Evolutionary conservation across 352 stramenopile species (phyloP), one percentile per base, ranked within the genome.

Genomic region (Salisapilia sapeloensis): DNA sequence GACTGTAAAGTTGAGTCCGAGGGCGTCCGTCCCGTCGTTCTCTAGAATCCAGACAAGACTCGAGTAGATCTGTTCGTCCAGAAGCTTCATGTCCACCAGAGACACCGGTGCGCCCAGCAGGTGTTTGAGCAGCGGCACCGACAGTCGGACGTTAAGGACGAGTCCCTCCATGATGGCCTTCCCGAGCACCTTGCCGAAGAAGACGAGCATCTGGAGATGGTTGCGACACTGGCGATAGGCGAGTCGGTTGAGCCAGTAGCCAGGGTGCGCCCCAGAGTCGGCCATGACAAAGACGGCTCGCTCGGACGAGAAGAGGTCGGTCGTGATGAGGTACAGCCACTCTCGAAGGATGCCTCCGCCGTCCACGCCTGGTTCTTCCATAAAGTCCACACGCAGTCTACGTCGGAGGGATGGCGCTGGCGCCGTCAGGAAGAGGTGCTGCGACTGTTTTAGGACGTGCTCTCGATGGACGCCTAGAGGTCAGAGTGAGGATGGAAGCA

Each of bases 361-460:
- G 20, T 90, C 75, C 3, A 84, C 41, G 12, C 71, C 69, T n/a
- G 49, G 56, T 41, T 90, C 71, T 20, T 81, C 65, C 35, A 80
- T 59, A 44, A 95, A 93, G 30, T 92, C 60, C 19, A 92, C 67
- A 2, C 72, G 60, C 28, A 94, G 44, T n/a, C 74, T 72, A 6
- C 65, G 64, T 26, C 66, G 67, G 2, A 90, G 38, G 9, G 48
- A 60, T 25, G 49, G 38, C 12, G 50, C 43, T 2, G 67, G 64
- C 4, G 59, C 53, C 4, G 56, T 53, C 35, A 70, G 49, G 27
- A 87, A 58, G 4, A 84, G 47, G 14, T 56, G 29, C 41, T 79
- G 56, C 5, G 63, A 81, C 25, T 87, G 60, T 29, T 82, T 63
- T 24, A 87, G 44, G 10, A 87, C 50, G 18, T 53, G 59, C n/a